Evolutionary conservation across 164 flowering plant species (phyloP).

Genomic region (Magnolia sinica): DNA sequence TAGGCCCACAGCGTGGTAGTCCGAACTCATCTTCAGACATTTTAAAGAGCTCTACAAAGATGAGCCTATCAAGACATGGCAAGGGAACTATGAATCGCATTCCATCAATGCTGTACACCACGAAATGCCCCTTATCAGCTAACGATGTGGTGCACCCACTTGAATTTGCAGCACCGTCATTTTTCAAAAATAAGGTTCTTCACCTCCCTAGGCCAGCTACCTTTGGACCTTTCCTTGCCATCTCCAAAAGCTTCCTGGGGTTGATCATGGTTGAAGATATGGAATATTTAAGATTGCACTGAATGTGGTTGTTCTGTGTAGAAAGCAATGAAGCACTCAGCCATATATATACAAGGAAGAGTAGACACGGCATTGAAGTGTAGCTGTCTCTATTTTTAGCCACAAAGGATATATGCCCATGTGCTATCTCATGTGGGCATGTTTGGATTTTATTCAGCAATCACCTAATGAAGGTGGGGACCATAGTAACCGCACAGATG

Average conservation of each 20-base stretch:
- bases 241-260: conserved; percentile 8
- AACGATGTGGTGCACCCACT: background rate
- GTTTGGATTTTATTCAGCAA: background rate
- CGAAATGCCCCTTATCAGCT: conserved; percentile 18
- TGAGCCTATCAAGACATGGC: conserved; percentile 14
- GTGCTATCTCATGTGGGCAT: background rate
- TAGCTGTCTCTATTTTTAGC: background rate
- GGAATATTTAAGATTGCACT: background rate
- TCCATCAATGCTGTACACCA: conserved; percentile 13
- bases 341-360: background rate
- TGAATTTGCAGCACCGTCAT: too few relatives aligned
- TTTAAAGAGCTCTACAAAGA: conserved; percentile 27
- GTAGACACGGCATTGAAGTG: background rate
- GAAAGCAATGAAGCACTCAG: background rate
- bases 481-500: background rate
- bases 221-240: conserved; percentile 13
- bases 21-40: conserved; percentile 35
- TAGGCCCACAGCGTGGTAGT: conserved; percentile 18
- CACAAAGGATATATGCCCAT: background rate
- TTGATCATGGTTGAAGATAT: conserved; percentile 9
- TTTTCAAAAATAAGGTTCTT: background rate
- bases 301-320: background rate
- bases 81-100: conserved; percentile 23
- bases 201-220: background rate
- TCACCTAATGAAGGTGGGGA: background rate